phyloP scores from a whole-genome alignment of 208 protist species.

The Crithidia bombi region DNA sequence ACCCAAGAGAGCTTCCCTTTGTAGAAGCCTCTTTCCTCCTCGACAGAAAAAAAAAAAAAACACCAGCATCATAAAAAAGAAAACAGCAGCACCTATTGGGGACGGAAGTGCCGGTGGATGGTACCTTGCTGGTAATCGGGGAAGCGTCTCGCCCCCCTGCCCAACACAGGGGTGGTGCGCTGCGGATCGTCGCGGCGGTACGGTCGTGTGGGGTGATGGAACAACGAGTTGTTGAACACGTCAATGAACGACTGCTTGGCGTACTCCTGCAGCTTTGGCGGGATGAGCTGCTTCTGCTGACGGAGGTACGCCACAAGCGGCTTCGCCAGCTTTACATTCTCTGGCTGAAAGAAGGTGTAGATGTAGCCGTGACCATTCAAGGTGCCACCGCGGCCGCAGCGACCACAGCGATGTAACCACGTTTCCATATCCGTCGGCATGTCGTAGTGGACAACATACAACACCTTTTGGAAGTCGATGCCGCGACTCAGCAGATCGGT shows the following conservation, averaged over 20 bases:
- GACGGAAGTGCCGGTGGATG: conserved; percentile 70
- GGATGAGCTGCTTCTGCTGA: conserved; percentile 75
- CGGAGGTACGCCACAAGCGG: conserved; percentile 81
- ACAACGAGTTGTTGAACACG: conserved; percentile 74
- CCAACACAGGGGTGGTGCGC: conserved; percentile 64
- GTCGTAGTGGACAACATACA: conserved; percentile 98
- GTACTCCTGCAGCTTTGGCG: conserved; percentile 86
- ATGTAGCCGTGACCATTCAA: conserved; percentile 51
- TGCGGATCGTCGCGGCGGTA: conserved; percentile 72
- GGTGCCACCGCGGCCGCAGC: conserved; percentile 90
- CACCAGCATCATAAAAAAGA: conserved; percentile 9
- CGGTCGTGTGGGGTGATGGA: conserved; percentile 78
- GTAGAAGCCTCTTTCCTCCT: neutral
- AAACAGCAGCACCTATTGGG: conserved; percentile 37
- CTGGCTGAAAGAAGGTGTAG: conserved; percentile 89
- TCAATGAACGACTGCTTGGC: conserved; percentile 80
- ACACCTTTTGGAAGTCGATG: conserved; percentile 96
- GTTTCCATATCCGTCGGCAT: conserved; percentile 95
- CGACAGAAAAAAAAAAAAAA: conserved; percentile 5
- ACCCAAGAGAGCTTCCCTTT: too few relatives aligned
- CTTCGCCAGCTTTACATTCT: conserved; percentile 80
- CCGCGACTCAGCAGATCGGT: conserved; percentile 98
- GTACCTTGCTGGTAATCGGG: conserved; percentile 74
- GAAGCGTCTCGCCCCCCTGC: conserved; percentile 55
- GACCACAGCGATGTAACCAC: conserved; percentile 97